Base-by-base conservation (phyloP, 1,284 basidiomycete species). In the Meripilus lineatus region DNA sequence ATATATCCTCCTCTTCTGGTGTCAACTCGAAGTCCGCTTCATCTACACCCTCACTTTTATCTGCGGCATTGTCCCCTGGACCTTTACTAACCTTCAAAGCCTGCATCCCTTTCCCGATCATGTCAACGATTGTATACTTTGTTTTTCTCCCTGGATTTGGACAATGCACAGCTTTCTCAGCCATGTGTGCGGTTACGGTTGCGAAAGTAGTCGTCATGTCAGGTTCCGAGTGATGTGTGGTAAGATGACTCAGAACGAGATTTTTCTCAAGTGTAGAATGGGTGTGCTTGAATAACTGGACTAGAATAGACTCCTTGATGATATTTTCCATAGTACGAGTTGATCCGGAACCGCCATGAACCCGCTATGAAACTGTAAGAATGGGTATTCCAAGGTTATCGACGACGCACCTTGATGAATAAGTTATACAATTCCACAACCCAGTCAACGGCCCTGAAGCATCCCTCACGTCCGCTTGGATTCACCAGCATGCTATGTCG, bases 151-250 rank as follows among this genome's bases (percentile, higher is more conserved):
- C 61, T 11, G 21, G 8, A 28, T 48, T 48, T 34, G 48, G 49
- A n/a, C 24, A 36, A 46, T 63, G 52, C 14, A 51, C 23, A 8
- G 47, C 36, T 5, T 60, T 18, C 14, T 51, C 47, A 20, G 48
- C 22, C 45, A 65, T 58, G 30, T 59, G 54, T 13, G 24, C 32
- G 3, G 26, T 32, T 7, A 65, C 44, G 20, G 45, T 44, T 22
- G 38, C 41, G 45, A 63, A 62, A 21, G 58, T 65, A 23, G 35
- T 42, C 20, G 44, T 49, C 60, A 67, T 62, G n/a, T 62, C 46
- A 1, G 59, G 57, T 13, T 52, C 44, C 13, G 53, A 51, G 48
- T 65, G 63, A 11, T 37, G 39, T 7, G 49, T 47, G 13, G 58
- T 64, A 15, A 46, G 51, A 21, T 60, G 43, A 6, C 50, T 48